Conservation (phyloP, 2,329 filamentous ascomycete species). For the Aspergillus fumigatus region DNA sequence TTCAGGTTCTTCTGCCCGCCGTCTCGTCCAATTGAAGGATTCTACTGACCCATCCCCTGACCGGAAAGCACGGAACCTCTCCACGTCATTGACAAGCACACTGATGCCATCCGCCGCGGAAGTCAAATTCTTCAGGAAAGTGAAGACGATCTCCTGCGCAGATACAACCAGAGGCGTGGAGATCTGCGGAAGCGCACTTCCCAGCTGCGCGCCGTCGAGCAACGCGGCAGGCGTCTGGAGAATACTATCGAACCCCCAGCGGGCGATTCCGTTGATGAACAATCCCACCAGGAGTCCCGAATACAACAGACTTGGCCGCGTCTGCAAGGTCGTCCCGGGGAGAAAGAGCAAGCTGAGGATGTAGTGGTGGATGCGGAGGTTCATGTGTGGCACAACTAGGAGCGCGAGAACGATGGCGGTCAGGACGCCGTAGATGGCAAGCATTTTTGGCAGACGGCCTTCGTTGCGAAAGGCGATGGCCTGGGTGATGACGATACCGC, state of each 20-base stretch:
- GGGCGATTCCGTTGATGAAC: constrained; percentile 60
- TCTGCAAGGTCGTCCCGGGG: constrained; percentile 56
- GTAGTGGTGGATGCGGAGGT: constrained; percentile 61
- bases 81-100: constrained; percentile 59
- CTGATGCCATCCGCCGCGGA: constrained; percentile 49
- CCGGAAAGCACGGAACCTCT: constrained; percentile 51
- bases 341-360: constrained; percentile 56
- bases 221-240: constrained; percentile 53
- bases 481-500: constrained; percentile 52
- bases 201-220: constrained; percentile 32
- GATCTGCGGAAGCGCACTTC: constrained; percentile 30
- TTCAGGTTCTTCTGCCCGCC: constrained; percentile 26
- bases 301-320: constrained; percentile 54
- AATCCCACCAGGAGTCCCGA: constrained; percentile 58
- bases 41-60: constrained; percentile 32
- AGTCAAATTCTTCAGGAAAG: constrained; percentile 26
- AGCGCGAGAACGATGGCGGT: constrained; percentile 42
- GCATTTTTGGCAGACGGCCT: constrained; percentile 47
- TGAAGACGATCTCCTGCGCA: constrained; percentile 32
- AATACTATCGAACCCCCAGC: constrained; percentile 61
- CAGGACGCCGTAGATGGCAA: constrained; percentile 46
- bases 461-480: constrained; percentile 55
- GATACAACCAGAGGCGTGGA: constrained; percentile 15
- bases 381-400: constrained; percentile 53
- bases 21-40: constrained; percentile 34